phyloP scores from a whole-genome alignment of 371 early-diverging fungal genomes.

The Parasitella parasitica region DNA sequence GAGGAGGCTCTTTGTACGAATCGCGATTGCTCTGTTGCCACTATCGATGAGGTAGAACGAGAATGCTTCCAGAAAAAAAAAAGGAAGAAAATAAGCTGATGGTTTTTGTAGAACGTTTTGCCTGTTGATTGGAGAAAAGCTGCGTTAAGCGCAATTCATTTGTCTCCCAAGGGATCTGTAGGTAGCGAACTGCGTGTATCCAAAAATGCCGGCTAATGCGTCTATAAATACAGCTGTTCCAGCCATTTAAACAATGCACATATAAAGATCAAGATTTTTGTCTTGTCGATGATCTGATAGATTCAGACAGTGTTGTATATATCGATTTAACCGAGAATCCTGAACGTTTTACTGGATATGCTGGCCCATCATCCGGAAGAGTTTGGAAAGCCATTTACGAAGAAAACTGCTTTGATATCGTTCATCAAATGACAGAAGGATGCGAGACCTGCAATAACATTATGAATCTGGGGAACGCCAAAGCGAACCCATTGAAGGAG shows the following conservation, averaged over 20 bases:
- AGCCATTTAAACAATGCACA: conserved; percentile 58
- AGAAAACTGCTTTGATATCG: conserved; percentile 92
- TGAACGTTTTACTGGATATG: conserved; percentile 96
- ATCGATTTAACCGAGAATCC: conserved; percentile 90
- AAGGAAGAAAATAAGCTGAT: background rate
- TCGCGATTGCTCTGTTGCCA: conserved; percentile 85
- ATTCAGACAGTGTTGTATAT: conserved; percentile 65
- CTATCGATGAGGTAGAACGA: conserved; percentile 72
- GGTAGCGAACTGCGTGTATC: conserved; percentile 4
- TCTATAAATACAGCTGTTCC: conserved; percentile 34
- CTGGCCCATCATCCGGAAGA: conserved; percentile 82
- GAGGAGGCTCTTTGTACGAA: conserved; percentile 83
- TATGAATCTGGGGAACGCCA: conserved; percentile 19
- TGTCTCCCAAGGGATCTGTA: conserved; percentile 52
- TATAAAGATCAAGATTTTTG: conserved; percentile 87
- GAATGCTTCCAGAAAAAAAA: too few relatives aligned
- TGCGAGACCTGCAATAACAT: conserved; percentile 47
- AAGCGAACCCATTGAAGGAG: background rate
- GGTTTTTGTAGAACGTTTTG: conserved; percentile 14
- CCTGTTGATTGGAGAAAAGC: conserved; percentile 56
- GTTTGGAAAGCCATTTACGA: conserved; percentile 95
- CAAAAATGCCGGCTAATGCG: background rate
- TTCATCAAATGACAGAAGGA: conserved; percentile 60
- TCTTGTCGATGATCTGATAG: conserved; percentile 80
- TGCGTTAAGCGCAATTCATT: conserved; percentile 56